A percentile compares a stretch with the other conserved stretches of the same genome.
Conservation (phyloP, 2,329 filamentous ascomycete genomes). For the Arthrobotrys entomopaga region DNA sequence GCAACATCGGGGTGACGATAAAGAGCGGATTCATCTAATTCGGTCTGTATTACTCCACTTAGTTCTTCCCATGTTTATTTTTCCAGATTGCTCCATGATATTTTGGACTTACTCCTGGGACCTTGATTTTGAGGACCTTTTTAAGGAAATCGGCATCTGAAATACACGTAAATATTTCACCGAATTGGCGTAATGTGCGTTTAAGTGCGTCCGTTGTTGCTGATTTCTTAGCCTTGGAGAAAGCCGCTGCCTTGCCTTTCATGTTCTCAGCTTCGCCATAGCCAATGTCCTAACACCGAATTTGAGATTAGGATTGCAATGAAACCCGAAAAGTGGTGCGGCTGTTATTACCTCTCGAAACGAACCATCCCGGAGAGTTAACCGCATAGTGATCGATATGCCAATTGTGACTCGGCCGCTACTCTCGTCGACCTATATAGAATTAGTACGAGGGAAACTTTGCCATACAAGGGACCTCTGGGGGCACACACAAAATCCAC, state of each 20-base stretch:
- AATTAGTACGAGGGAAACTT: constrained; percentile 14
- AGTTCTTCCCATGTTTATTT: too few relatives aligned
- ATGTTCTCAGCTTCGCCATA: constrained; percentile 97
- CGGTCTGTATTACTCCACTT: constrained; percentile 15
- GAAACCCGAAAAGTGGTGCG: background rate
- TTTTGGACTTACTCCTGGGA: constrained; percentile 28
- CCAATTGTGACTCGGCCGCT: constrained; percentile 80
- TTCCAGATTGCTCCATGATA: background rate
- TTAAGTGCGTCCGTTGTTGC: constrained; percentile 95
- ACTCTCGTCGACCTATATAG: constrained; percentile 78
- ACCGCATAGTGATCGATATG: constrained; percentile 86
- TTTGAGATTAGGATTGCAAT: background rate
- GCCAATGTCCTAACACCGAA: constrained; percentile 76
- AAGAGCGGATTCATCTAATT: constrained; percentile 41
- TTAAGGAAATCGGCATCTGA: constrained; percentile 95
- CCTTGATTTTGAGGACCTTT: constrained; percentile 89
- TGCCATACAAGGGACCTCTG: background rate
- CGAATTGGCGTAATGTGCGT: constrained; percentile 87
- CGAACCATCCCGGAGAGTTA: constrained; percentile 92
- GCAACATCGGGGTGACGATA: constrained; percentile 49
- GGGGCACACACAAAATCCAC: constrained; percentile 81
- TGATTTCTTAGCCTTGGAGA: constrained; percentile 99
- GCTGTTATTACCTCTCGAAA: constrained; percentile 77
- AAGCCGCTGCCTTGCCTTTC: constrained; percentile 92
- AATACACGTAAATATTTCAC: constrained; percentile 95